Percentiles rank a stretch among this genome's conserved stretches.
Evolutionary conservation across 176 grass and related monocot species (phyloP).

Genomic region (Oryza longistaminata): DNA sequence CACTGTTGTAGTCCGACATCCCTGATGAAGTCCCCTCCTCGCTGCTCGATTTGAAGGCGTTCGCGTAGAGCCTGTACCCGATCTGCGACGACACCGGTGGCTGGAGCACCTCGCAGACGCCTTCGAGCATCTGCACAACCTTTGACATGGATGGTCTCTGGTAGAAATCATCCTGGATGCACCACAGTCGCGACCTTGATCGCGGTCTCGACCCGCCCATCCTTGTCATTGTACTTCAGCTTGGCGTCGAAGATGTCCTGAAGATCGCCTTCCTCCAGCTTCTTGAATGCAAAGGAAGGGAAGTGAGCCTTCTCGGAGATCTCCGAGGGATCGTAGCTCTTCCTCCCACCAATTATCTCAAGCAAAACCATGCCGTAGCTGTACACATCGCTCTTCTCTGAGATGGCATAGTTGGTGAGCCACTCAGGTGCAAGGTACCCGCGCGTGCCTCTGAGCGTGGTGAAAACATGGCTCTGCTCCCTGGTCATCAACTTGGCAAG

Average conservation of each 20-base stretch:
- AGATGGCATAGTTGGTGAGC: conserved; percentile 90
- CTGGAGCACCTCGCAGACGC: conserved; percentile 68
- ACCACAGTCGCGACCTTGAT: conserved; percentile 95
- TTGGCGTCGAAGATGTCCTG: conserved; percentile 57
- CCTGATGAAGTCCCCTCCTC: conserved; percentile 81
- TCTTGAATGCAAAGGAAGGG: conserved; percentile 83
- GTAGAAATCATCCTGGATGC: conserved; percentile 87
- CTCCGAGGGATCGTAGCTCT: conserved; percentile 72
- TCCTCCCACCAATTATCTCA: conserved; percentile 85
- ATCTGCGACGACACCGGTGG: conserved; percentile 67
- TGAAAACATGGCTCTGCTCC: conserved; percentile 97
- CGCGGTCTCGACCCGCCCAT: conserved; percentile 55
- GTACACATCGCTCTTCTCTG: conserved; percentile 94
- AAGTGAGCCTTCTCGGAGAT: conserved; percentile 84
- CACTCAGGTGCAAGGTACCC: conserved; percentile 94
- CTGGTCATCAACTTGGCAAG: conserved; percentile 97
- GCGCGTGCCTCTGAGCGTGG: conserved; percentile 78
- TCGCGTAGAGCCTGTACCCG: conserved; percentile 66
- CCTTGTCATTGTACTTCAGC: conserved; percentile 54
- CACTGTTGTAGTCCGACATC: conserved; percentile 81
- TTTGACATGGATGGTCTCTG: conserved; percentile 80
- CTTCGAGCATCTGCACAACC: conserved; percentile 93
- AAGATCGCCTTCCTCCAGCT: conserved; percentile 72
- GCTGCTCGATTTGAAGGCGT: conserved; percentile 74
- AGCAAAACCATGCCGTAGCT: conserved; percentile 97